These are phyloP conservation scores for Solanum etuberosum DNA, from an alignment of 257 asterid genomes.

Conservation along the genomic window DNA sequence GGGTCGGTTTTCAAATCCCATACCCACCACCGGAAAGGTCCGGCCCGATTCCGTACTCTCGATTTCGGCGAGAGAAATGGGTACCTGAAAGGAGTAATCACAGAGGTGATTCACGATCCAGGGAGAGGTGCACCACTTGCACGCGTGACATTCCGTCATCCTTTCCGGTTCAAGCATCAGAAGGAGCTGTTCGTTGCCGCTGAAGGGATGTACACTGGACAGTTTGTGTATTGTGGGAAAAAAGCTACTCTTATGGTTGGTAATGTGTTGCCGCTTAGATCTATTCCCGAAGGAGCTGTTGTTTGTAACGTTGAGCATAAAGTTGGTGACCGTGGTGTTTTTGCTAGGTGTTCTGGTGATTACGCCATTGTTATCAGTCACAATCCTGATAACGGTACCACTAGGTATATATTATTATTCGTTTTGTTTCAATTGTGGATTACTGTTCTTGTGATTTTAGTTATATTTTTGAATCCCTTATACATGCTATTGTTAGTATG, in stretches of 20 bases:
- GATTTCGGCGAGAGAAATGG: slow-evolving; percentile 26
- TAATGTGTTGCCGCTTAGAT: slow-evolving; percentile 18
- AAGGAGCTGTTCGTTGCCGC: slow-evolving; percentile 13
- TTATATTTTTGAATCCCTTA: neutral
- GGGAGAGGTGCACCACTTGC: slow-evolving; percentile 26
- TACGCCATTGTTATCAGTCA: slow-evolving; percentile 22
- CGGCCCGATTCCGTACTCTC: slow-evolving; percentile 16
- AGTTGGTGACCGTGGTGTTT: slow-evolving; percentile 15
- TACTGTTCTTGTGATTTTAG: neutral
- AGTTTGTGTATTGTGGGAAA: slow-evolving; percentile 20
- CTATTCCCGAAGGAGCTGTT: slow-evolving; percentile 18
- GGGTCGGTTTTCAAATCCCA: slow-evolving; percentile 22
- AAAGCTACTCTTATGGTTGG: slow-evolving; percentile 21
- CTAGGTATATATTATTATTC: neutral
- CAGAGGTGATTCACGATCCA: slow-evolving; percentile 22
- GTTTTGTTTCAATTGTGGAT: neutral
- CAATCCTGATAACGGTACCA: slow-evolving; percentile 21
- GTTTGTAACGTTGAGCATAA: slow-evolving; percentile 20
- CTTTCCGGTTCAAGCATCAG: slow-evolving; percentile 16
- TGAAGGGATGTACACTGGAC: slow-evolving; percentile 9
- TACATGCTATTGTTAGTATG: neutral
- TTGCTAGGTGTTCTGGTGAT: slow-evolving; percentile 20
- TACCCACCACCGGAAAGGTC: slow-evolving; percentile 23
- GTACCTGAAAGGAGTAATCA: slow-evolving; percentile 13
- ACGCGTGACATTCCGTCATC: slow-evolving; percentile 14